These are phyloP conservation scores for Debaryomyces maramus DNA, from an alignment of 805 yeast species.

Conservation along the genomic window DNA sequence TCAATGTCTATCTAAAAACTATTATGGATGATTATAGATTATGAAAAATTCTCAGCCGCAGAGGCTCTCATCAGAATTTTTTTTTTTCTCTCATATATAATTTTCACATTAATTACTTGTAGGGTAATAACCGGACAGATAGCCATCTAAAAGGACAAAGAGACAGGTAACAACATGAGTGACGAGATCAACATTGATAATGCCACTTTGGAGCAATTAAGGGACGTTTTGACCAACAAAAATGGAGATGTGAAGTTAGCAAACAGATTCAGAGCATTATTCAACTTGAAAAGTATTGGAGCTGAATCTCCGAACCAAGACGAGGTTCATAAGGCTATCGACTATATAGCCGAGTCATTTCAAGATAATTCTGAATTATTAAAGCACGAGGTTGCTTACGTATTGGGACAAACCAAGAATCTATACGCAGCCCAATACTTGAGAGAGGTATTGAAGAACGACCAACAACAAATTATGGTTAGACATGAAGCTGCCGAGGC, in stretches of 20 bases:
- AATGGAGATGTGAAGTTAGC: constrained; percentile 74
- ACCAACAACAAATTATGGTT: constrained; percentile 86
- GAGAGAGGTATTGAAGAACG: constrained; percentile 65
- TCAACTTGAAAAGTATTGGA: constrained; percentile 85
- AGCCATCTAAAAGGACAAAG: neutral
- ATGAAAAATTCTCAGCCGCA: neutral
- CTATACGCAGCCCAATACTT: constrained; percentile 72
- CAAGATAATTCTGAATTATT: constrained; percentile 79
- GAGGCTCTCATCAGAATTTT: neutral
- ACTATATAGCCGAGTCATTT: constrained; percentile 84
- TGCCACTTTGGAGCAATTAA: constrained; percentile 59
- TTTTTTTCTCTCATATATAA: neutral
- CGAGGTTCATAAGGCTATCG: constrained; percentile 66
- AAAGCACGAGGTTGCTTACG: constrained; percentile 98
- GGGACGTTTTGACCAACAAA: constrained; percentile 68
- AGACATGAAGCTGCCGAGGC: constrained; percentile 99
- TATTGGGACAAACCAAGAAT: constrained; percentile 92
- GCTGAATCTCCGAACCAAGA: constrained; percentile 58
- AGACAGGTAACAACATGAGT: too few relatives aligned
- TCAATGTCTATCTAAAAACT: too few relatives aligned
- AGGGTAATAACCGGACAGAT: neutral
- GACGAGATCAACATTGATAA: constrained; percentile 39
- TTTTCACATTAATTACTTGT: too few relatives aligned
- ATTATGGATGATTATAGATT: too few relatives aligned
- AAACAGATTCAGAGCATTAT: constrained; percentile 88